Percentiles rank a stretch among this genome's conserved stretches.
These are phyloP conservation scores for Pezicula carpinea DNA, from an alignment of 2,329 filamentous ascomycete species.

Conservation along the genomic window DNA sequence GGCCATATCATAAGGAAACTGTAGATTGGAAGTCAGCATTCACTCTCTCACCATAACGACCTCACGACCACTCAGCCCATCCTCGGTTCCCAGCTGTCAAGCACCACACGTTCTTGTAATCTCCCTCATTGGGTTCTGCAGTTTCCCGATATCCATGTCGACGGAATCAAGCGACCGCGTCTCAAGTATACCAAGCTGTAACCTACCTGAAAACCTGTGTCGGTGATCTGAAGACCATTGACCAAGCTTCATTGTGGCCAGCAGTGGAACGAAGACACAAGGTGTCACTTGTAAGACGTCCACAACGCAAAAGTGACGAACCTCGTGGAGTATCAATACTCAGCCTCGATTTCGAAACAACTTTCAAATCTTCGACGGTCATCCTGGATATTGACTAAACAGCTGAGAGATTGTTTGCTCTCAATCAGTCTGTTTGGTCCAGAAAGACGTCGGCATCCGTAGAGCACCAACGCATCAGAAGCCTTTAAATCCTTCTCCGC, in stretches of 20 bases:
- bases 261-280: conserved; percentile 10
- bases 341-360: conserved; percentile 12
- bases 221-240: conserved; percentile 9
- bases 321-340: conserved; percentile 10
- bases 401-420: conserved; percentile 18
- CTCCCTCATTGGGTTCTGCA: conserved; percentile 15
- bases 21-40: no score
- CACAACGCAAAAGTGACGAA: conserved; percentile 6
- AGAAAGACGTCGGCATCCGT: conserved; percentile 5
- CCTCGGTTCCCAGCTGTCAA: conserved; percentile 4
- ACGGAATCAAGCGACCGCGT: conserved; percentile 20
- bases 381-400: conserved; percentile 8
- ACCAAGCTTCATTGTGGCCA: conserved; percentile 8
- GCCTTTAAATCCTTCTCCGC: conserved; percentile 6
- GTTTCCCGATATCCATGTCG: conserved; percentile 19
- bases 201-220: conserved; percentile 11
- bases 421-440: conserved; percentile 19
- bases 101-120: conserved; percentile 12
- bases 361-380: conserved; percentile 6
- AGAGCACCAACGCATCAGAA: conserved; percentile 2
- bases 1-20: no score
- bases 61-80: conserved; percentile 7
- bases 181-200: conserved; percentile 16
- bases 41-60: neutral
- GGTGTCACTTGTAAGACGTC: conserved; percentile 14